A percentile compares a stretch with the other conserved stretches of the same genome.
Evolutionary conservation across 805 yeast genomes (phyloP).

Genomic region (Nakazawaea molendinolei): DNA sequence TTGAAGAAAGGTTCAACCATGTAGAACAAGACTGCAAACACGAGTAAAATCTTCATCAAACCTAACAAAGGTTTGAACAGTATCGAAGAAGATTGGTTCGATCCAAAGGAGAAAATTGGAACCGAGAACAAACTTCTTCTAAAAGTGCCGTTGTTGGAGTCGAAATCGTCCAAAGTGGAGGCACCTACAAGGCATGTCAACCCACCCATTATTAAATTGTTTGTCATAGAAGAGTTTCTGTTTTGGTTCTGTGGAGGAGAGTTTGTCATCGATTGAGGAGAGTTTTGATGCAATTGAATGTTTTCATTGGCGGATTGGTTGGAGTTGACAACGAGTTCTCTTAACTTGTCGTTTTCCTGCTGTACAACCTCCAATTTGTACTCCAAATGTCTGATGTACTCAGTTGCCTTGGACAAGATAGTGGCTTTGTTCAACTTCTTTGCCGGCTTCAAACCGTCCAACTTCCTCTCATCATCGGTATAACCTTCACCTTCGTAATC

Average conservation of each 20-base stretch:
- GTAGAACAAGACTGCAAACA: constrained; percentile 14
- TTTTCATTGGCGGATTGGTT: background rate
- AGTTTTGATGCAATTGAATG: constrained; percentile 13
- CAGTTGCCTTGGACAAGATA: constrained; percentile 68
- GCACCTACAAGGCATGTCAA: constrained; percentile 61
- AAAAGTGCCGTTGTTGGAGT: constrained; percentile 16
- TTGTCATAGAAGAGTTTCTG: constrained; percentile 21
- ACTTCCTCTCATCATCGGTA: constrained; percentile 44
- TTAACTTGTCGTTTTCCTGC: constrained; percentile 39
- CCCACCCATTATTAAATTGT: constrained; percentile 54
- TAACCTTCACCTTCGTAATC: constrained; percentile 47
- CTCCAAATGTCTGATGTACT: constrained; percentile 70
- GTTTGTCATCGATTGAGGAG: constrained; percentile 13
- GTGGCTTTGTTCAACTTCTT: constrained; percentile 73
- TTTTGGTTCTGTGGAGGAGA: constrained; percentile 11
- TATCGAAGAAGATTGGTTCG: constrained; percentile 17
- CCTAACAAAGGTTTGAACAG: constrained; percentile 22
- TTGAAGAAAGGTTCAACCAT: constrained; percentile 10
- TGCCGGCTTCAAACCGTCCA: constrained; percentile 76
- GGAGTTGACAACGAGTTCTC: constrained; percentile 16
- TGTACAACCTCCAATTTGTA: constrained; percentile 44
- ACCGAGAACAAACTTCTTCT: constrained; percentile 24
- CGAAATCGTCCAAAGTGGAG: constrained; percentile 46
- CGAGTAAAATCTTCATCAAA: constrained; percentile 19
- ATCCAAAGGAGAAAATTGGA: constrained; percentile 22